These are phyloP conservation scores for Ophiostoma ips DNA, from an alignment of 2,329 filamentous ascomycete genomes.

Conservation along the genomic window DNA sequence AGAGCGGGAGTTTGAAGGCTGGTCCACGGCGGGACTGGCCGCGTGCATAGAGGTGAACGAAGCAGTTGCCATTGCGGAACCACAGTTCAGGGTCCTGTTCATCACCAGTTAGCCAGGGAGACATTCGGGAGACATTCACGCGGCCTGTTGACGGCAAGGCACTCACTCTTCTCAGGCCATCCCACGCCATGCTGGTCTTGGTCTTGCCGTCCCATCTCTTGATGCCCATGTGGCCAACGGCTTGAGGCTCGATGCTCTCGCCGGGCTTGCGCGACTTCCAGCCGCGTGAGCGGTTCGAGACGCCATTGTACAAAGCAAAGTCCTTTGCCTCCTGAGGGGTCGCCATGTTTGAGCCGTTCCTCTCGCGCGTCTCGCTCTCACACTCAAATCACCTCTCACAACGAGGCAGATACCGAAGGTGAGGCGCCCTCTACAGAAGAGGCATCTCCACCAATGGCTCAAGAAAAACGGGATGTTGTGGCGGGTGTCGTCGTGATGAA, in stretches of 20 bases:
- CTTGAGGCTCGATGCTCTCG: conserved; percentile 17
- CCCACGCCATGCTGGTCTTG: conserved; percentile 30
- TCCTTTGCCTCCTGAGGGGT: conserved; percentile 3
- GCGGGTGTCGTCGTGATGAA: neutral
- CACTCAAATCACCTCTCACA: conserved; percentile 1
- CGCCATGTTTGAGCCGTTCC: conserved; percentile 4
- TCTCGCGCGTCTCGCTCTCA: neutral
- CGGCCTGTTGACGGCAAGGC: neutral
- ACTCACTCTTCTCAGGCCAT: conserved; percentile 33
- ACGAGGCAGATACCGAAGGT: neutral
- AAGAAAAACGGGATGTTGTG: neutral
- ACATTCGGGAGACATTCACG: neutral
- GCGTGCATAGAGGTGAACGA: conserved; percentile 53
- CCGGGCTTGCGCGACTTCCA: conserved; percentile 24
- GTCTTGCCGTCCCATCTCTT: conserved; percentile 38
- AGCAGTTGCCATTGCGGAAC: conserved; percentile 52
- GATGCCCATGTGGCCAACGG: conserved; percentile 18
- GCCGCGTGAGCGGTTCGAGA: conserved; percentile 21
- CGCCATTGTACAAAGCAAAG: conserved; percentile 20
- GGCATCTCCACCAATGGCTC: conserved; percentile 1
- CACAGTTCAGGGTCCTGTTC: conserved; percentile 65
- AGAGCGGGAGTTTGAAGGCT: conserved; percentile 52
- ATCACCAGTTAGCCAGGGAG: too few species aligned
- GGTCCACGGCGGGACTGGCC: conserved; percentile 52
- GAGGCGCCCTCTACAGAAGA: conserved; percentile 1